Evolutionary conservation across 495 filamentous ascomycete genomes (phyloP).

Genomic region (Penicillium silybi): DNA sequence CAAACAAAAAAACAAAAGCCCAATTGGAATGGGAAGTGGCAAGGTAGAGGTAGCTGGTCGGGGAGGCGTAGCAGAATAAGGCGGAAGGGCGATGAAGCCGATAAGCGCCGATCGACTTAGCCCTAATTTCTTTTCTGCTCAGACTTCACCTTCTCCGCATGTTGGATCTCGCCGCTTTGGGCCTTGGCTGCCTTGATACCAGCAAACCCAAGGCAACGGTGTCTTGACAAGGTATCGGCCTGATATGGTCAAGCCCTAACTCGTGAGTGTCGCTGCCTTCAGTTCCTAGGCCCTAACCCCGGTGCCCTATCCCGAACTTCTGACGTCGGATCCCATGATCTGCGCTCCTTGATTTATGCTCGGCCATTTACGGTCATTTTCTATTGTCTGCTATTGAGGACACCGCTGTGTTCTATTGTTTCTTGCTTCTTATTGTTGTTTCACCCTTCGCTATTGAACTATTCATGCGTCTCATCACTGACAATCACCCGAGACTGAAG

Average conservation of each 20-base stretch:
- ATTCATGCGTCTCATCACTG: slow-evolving; percentile 3
- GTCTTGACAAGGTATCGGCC: not conserved
- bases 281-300: slow-evolving; percentile 17
- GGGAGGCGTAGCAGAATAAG: slow-evolving; percentile 27
- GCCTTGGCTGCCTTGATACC: not conserved
- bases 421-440: not conserved
- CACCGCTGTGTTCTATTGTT: not conserved
- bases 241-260: slow-evolving; percentile 2
- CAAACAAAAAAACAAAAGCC: slow-evolving; percentile 6
- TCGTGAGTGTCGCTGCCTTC: slow-evolving; percentile 13
- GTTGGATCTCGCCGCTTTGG: slow-evolving; percentile 3
- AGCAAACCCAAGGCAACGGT: not conserved
- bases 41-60: slow-evolving; percentile 11
- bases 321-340: slow-evolving; percentile 13
- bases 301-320: slow-evolving; percentile 13
- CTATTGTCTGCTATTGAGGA: not conserved
- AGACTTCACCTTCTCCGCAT: slow-evolving; percentile 15
- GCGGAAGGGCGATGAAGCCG: slow-evolving; percentile 21
- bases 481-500: not conserved
- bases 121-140: slow-evolving; percentile 34
- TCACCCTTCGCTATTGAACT: not conserved
- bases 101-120: slow-evolving; percentile 32
- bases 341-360: not conserved
- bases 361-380: not conserved
- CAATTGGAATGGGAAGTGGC: slow-evolving; percentile 1